Evolutionary conservation across 2,329 filamentous ascomycete genomes (phyloP).

Genomic region (Ceratocystis diversiconidia): DNA sequence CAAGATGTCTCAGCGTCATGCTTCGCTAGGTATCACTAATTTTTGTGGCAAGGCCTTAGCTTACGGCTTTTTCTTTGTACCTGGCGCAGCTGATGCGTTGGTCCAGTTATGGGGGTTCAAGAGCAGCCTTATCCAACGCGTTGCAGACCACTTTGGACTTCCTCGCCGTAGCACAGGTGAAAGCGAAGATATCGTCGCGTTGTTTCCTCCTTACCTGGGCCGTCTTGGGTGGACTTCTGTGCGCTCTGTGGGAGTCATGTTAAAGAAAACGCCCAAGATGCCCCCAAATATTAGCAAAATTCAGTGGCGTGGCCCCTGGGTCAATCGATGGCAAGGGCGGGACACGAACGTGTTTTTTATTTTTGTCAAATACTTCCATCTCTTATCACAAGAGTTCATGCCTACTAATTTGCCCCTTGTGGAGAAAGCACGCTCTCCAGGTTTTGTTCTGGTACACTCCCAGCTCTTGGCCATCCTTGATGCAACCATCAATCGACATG

Average conservation of each 20-base stretch:
- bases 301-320: conserved; percentile 76
- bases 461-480: conserved; percentile 70
- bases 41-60: conserved; percentile 85
- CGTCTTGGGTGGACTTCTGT: conserved; percentile 43
- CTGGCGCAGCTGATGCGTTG: conserved; percentile 70
- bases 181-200: conserved; percentile 49
- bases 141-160: conserved; percentile 54
- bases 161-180: conserved; percentile 40
- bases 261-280: conserved; percentile 51
- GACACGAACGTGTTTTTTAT: conserved; percentile 87
- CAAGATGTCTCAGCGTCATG: conserved; percentile 67
- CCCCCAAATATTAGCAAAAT: conserved; percentile 58
- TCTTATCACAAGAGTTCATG: conserved; percentile 61
- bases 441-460: conserved; percentile 65
- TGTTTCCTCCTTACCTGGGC: conserved; percentile 55
- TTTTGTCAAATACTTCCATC: conserved; percentile 77
- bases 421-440: conserved; percentile 54
- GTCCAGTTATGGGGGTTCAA: conserved; percentile 67
- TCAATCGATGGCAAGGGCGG: conserved; percentile 69
- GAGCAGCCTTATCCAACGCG: conserved; percentile 53
- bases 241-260: conserved; percentile 34
- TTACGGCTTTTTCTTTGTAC: conserved; percentile 87
- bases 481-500: conserved; percentile 67
- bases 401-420: conserved; percentile 38
- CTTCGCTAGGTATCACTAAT: conserved; percentile 52